Conservation (phyloP, 2,329 filamentous ascomycete genomes). For the Colletotrichum higginsianum region DNA sequence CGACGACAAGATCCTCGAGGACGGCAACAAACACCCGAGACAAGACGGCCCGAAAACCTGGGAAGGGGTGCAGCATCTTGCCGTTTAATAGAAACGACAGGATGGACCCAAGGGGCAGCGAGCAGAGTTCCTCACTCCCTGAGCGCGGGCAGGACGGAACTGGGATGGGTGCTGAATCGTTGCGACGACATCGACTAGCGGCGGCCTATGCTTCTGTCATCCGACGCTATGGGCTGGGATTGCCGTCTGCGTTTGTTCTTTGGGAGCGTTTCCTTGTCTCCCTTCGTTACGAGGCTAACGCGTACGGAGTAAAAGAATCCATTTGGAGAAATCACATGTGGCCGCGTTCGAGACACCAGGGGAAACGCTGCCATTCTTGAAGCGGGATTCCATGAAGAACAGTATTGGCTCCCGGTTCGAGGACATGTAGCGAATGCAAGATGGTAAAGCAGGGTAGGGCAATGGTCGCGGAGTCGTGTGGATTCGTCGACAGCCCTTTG, state of each 20-base stretch:
- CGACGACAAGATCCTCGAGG: background rate
- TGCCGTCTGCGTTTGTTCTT: conserved; percentile 7
- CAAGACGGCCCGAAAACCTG: background rate
- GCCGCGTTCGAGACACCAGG: background rate
- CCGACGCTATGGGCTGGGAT: conserved; percentile 31
- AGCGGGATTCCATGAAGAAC: background rate
- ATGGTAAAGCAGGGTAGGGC: background rate
- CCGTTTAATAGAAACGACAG: conserved; percentile 17
- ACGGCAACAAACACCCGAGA: background rate
- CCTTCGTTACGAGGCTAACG: conserved; percentile 10
- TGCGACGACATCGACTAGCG: conserved; percentile 37
- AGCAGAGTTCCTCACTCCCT: background rate
- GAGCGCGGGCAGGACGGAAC: conserved; percentile 16
- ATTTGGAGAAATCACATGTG: background rate
- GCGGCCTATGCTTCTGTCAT: conserved; percentile 17
- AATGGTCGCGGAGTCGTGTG: conserved; percentile 3
- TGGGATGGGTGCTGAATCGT: conserved; percentile 31
- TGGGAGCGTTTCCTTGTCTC: conserved; percentile 19
- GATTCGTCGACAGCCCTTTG: conserved; percentile 2
- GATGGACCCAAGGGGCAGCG: conserved; percentile 16
- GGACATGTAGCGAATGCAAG: background rate
- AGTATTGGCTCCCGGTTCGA: too few relatives aligned
- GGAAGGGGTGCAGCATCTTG: conserved; percentile 3
- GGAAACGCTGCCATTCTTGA: background rate
- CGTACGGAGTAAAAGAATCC: background rate